These are phyloP conservation scores for Pinus albicaulis DNA, from an alignment of 75 land plant species.

Conservation along the genomic window DNA sequence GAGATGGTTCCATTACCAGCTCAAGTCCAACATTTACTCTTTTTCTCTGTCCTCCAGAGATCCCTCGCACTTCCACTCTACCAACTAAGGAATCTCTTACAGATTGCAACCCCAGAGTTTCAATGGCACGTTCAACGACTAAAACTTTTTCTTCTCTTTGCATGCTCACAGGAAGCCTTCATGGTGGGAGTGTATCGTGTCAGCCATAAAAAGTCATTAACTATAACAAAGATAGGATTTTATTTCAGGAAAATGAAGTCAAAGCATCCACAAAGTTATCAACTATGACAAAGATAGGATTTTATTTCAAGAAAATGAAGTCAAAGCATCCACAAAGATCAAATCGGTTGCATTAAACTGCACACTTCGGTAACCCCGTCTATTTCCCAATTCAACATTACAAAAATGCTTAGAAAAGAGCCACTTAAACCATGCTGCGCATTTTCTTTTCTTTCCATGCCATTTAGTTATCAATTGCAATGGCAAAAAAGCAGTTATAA, in stretches of 20 bases:
- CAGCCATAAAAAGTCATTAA: background rate
- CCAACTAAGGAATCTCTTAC: constrained; percentile 88
- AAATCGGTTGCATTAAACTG: background rate
- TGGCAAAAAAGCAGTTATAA: background rate
- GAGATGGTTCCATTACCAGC: constrained; percentile 98
- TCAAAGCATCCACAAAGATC: background rate
- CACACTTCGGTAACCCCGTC: background rate
- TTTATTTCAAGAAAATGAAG: background rate
- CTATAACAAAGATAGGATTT: no score
- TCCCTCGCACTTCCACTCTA: constrained; percentile 90
- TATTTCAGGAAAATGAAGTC: no score
- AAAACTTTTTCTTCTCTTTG: constrained; percentile 78
- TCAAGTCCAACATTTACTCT: constrained; percentile 96
- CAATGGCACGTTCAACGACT: constrained; percentile 90
- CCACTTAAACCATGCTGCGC: background rate
- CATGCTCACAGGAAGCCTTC: constrained; percentile 81
- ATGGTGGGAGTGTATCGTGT: constrained; percentile 1
- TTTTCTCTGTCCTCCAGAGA: constrained; percentile 96
- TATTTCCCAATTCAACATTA: constrained; percentile 4
- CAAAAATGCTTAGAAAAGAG: background rate
- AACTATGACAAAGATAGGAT: background rate
- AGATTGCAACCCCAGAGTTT: constrained; percentile 77
- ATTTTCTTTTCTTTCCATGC: background rate
- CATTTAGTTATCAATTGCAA: background rate
- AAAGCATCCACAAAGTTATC: no score